Conservation (phyloP, 2,329 filamentous ascomycete species). For the Endothia cerciana region DNA sequence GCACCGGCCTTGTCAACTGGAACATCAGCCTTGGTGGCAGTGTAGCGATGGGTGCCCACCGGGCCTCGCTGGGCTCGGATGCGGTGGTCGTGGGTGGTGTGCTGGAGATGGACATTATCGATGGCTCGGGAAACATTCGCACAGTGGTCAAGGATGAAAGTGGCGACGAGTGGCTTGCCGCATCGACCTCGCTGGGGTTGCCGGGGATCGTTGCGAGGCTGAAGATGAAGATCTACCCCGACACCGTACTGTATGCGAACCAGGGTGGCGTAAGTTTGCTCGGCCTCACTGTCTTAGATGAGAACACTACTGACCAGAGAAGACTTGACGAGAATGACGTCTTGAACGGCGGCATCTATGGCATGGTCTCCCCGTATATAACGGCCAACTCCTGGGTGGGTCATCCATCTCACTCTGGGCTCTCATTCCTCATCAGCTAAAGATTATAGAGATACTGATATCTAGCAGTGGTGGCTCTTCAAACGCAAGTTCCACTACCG, state of each 20-base stretch:
- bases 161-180: slow-evolving; percentile 54
- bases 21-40: slow-evolving; percentile 56
- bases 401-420: not conserved
- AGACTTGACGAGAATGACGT: slow-evolving; percentile 52
- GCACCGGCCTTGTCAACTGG: slow-evolving; percentile 57
- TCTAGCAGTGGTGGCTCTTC: slow-evolving; percentile 53
- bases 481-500: slow-evolving; percentile 55
- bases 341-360: slow-evolving; percentile 53
- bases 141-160: slow-evolving; percentile 46
- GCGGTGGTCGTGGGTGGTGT: slow-evolving; percentile 56
- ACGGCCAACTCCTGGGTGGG: slow-evolving; percentile 56
- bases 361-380: slow-evolving; percentile 52
- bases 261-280: slow-evolving; percentile 50
- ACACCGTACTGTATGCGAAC: slow-evolving; percentile 55
- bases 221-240: slow-evolving; percentile 54
- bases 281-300: not conserved
- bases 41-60: slow-evolving; percentile 57
- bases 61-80: slow-evolving; percentile 51
- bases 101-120: slow-evolving; percentile 52
- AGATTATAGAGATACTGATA: slow-evolving; percentile 22
- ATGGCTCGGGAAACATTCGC: slow-evolving; percentile 49
- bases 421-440: not conserved
- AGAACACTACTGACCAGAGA: slow-evolving; percentile 19
- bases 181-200: slow-evolving; percentile 53
- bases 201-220: slow-evolving; percentile 52